Base-by-base conservation (phyloP, 2,329 filamentous ascomycete genomes). In the Pseudophaeomoniella oleicola region DNA sequence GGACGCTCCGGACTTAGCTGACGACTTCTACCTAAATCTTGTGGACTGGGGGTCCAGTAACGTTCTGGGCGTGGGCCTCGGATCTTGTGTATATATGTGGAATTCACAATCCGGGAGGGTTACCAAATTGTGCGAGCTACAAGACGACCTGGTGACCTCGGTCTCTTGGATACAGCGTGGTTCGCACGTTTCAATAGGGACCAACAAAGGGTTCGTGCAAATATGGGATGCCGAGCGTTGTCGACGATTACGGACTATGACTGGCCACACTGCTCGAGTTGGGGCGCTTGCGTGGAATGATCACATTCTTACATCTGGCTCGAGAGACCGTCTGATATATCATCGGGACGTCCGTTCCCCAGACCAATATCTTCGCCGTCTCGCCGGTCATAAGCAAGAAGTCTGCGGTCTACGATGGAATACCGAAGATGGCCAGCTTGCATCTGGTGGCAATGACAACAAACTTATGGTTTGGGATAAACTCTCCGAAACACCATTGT, bases 401-500 rank as follows among this genome's bases (percentile, higher is more conserved):
- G 85, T 98, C 10, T 98, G 90, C 54, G 90, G 90, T 5, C 63
- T 98, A 35, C 87, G 87, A 50, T 98, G 90, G 90, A 98, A 98
- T 50, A 83, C 82, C 39, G 87, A 96, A 48, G 88, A 94, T 50
- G 83, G 86, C 4, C 90, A 98, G 56, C 70, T 98, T 16, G 90
- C 90, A 10, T 93, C 84, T 38, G 90, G 90, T 35, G 90, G 90
- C 4, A 98, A 98, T 57, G 90, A 98, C 63, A 98, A 98, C 63
- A 96, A 96, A 56, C 69, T 98, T 32, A 90, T 96, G 73, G 86
- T 98, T 16, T 98, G 90, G 90, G 90, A 98, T 51, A 92, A 92
- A 54, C 70, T 94, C 40, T 84, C 78, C n/a, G 82, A 92, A 48
- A 83, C 86, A 5, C 90, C 90, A 1, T 69, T 92, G 2, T 94